Evolutionary conservation across 192 early-diverging fungal genomes (phyloP).

Genomic region (Cetraspora pellucida): DNA sequence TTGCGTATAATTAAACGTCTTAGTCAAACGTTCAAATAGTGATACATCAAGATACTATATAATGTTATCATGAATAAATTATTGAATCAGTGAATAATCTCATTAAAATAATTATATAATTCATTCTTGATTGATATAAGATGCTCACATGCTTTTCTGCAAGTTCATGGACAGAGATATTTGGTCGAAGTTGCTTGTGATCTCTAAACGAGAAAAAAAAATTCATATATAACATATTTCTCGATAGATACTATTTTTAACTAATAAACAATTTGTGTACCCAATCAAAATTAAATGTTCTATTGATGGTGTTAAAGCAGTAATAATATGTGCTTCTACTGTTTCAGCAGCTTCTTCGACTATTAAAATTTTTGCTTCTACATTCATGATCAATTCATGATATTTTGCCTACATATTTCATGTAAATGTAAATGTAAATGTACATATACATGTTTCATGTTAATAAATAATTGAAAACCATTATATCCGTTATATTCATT

Average conservation of each 20-base stretch:
- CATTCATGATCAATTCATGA: slow-evolving; percentile 49
- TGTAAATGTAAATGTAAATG: background rate
- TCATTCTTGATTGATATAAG: background rate
- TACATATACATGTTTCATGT: background rate
- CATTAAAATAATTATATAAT: background rate
- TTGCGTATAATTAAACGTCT: slow-evolving; percentile 46
- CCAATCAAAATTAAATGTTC: slow-evolving; percentile 62
- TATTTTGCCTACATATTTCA: slow-evolving; percentile 52
- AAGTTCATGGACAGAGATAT: slow-evolving; percentile 52
- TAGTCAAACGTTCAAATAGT: slow-evolving; percentile 58
- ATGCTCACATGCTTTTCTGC: slow-evolving; percentile 34
- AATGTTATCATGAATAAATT: too few relatives aligned
- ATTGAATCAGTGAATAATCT: background rate
- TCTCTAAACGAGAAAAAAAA: slow-evolving; percentile 40
- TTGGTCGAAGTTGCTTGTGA: slow-evolving; percentile 61
- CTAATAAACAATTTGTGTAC: slow-evolving; percentile 32
- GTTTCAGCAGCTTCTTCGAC: slow-evolving; percentile 62
- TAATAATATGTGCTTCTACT: slow-evolving; percentile 56
- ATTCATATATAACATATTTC: background rate
- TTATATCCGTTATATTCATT: too few relatives aligned
- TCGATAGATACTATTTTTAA: background rate
- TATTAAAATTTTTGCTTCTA: slow-evolving; percentile 55
- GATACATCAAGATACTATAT: slow-evolving; percentile 47
- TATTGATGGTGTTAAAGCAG: slow-evolving; percentile 48
- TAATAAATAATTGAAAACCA: too few relatives aligned